Evolutionary conservation across 2,329 filamentous ascomycete species (phyloP).

Genomic region (Verticillium tricorpus): DNA sequence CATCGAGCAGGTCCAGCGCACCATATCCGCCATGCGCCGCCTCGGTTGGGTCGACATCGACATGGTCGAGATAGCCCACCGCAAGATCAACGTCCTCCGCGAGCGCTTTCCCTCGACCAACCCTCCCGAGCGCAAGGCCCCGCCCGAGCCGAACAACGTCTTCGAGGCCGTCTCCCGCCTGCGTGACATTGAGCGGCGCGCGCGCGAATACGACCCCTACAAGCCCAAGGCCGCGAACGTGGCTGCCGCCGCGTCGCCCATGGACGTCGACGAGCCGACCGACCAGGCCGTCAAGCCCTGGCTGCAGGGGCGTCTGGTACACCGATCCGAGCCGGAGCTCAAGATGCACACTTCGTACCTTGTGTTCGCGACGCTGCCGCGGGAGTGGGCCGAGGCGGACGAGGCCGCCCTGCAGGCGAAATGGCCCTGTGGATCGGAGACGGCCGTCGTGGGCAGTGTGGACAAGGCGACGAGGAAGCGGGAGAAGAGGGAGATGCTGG

Average conservation of each 20-base stretch:
- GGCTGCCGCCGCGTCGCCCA: slow-evolving; percentile 30
- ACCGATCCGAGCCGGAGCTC: slow-evolving; percentile 79
- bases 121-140: slow-evolving; percentile 64
- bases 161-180: slow-evolving; percentile 73
- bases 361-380: slow-evolving; percentile 85
- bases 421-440: slow-evolving; percentile 57
- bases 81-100: slow-evolving; percentile 73
- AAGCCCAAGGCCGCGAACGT: slow-evolving; percentile 14
- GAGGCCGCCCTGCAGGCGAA: slow-evolving; percentile 63
- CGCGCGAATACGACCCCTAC: slow-evolving; percentile 55
- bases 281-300: slow-evolving; percentile 50
- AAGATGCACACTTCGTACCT: slow-evolving; percentile 98
- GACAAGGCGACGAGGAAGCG: slow-evolving; percentile 51
- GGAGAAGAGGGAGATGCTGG: slow-evolving; percentile 49
- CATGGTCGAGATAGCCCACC: slow-evolving; percentile 85
- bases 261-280: slow-evolving; percentile 31
- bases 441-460: slow-evolving; percentile 46
- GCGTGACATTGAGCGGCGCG: slow-evolving; percentile 66
- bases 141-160: slow-evolving; percentile 67
- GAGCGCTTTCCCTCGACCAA: slow-evolving; percentile 71
- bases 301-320: slow-evolving; percentile 72
- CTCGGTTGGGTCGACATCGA: slow-evolving; percentile 87
- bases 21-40: slow-evolving; percentile 73
- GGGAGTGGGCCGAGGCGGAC: slow-evolving; percentile 78
- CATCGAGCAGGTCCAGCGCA: slow-evolving; percentile 90